Evolutionary conservation across 108 stramenopile species (phyloP), one percentile per base, ranked within the genome.

Genomic region (Nitzschia palea): DNA sequence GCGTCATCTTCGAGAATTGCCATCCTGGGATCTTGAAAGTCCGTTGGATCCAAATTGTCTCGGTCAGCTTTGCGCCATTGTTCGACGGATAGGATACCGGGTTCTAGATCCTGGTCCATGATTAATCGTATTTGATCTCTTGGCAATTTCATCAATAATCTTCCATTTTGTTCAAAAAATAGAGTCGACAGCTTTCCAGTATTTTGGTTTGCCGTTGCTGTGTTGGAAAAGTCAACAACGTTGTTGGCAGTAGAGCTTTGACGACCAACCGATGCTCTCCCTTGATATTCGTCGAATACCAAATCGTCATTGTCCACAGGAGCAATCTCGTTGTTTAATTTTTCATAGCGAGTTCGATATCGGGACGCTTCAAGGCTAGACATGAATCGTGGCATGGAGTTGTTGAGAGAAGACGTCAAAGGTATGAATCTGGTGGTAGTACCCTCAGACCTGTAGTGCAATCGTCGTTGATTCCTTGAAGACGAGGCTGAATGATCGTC

Each of bases 21-120:
- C 33, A 34, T 23, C 36, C 35, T 59, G 22, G 3, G 35, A 5
- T 55, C 23, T n/a, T 30, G 15, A 43, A 10, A 4, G 22, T 20
- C 47, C 47, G 18, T 20, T 20, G 47, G 47, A 20, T 48, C n/a
- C 4, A n/a, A 48, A 48, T 10, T 23, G 15, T 50, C 12, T n/a
- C 53, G 56, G 8, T 65, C 72, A 15, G 23, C 64, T 10, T 36
- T 55, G 22, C 79, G 51, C 73, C 79, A 80, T 29, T 81, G 78
- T 54, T 82, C 80, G 3, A 83, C 80, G 28, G 77, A 78, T 17
- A 86, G 27, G 32, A 82, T 81, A 15, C 86, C 86, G 6, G 80
- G 77, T 57, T 81, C 81, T 27, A 86, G 60, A 51, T 78, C 70
- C 20, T 70, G 60, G 68, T 86, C 86, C 82, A 86, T 81, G 15